Evolutionary conservation across 1,284 basidiomycete genomes (phyloP).

Genomic region (Apiotrichum montevideense): DNA sequence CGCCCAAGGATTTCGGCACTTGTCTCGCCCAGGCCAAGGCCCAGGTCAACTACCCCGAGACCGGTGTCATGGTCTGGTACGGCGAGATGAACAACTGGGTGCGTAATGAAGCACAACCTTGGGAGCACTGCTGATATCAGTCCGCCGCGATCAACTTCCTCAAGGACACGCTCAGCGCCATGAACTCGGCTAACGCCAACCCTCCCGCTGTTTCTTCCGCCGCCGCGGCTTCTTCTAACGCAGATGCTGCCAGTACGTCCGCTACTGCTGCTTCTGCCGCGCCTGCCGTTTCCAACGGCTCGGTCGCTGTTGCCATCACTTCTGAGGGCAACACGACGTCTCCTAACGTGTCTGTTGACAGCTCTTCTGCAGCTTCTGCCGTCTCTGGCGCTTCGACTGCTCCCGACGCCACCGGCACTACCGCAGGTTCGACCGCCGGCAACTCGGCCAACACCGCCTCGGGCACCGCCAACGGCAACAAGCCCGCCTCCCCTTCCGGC

Average conservation of each 20-base stretch:
- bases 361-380: background rate
- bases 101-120: background rate
- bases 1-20: slow-evolving; percentile 7
- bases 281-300: background rate
- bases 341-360: background rate
- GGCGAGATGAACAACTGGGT: slow-evolving; percentile 12
- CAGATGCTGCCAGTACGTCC: background rate
- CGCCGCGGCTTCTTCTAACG: background rate
- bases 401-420: no score
- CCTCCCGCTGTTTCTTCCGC: background rate
- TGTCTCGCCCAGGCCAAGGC: slow-evolving; percentile 13
- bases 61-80: slow-evolving; percentile 18
- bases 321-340: background rate
- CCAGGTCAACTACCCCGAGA: slow-evolving; percentile 5
- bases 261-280: background rate
- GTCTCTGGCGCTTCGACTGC: background rate
- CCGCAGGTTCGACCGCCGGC: no score
- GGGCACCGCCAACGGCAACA: background rate
- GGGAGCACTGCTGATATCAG: background rate
- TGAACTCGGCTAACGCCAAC: slow-evolving; percentile 1
- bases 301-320: background rate
- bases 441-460: background rate
- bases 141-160: slow-evolving; percentile 11
- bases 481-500: background rate
- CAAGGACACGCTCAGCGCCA: background rate